phyloP scores from a whole-genome alignment of 2,329 filamentous ascomycete species.

The Coniochaeta hoffmannii region DNA sequence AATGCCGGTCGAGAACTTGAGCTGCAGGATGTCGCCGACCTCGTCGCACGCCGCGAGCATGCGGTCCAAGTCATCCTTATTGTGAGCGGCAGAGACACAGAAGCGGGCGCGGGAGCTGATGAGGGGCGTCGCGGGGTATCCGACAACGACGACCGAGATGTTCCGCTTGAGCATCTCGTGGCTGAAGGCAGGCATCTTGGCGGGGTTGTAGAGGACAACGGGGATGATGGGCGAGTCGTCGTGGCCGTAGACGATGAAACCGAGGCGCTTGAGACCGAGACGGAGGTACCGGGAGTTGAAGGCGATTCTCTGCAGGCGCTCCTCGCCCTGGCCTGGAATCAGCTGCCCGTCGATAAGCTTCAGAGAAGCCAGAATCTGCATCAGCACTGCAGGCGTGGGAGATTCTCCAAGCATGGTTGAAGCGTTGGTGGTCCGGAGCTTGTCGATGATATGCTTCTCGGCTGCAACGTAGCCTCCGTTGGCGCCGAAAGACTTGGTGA shows the following conservation, averaged over 20 bases:
- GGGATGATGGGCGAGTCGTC: conserved; percentile 98
- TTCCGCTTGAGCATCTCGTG: conserved; percentile 98
- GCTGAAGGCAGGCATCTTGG: conserved; percentile 96
- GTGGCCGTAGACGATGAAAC: conserved; percentile 93
- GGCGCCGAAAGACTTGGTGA: conserved; percentile 97
- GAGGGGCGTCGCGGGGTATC: conserved; percentile 91
- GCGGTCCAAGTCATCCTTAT: conserved; percentile 94
- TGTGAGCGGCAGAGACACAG: conserved; percentile 92
- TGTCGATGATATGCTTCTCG: conserved; percentile 86
- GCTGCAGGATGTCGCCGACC: conserved; percentile 81
- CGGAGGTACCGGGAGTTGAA: conserved; percentile 99
- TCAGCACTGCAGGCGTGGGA: conserved; percentile 77
- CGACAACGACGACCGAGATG: conserved; percentile 94
- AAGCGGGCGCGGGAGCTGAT: conserved; percentile 93
- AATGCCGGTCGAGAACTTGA: conserved; percentile 95
- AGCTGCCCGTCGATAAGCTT: conserved; percentile 86
- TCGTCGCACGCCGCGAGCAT: conserved; percentile 85
- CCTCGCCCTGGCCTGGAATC: conserved; percentile 84
- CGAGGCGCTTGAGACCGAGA: conserved; percentile 90
- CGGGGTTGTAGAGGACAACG: conserved; percentile 92
- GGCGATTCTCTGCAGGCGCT: conserved; percentile 88
- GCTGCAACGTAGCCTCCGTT: conserved; percentile 94
- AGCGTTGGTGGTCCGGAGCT: conserved; percentile 78
- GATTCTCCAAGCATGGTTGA: conserved; percentile 83
- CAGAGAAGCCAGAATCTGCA: conserved; percentile 82